Conservation (phyloP, 257 asterid species). For the Euphrasia confusa region DNA sequence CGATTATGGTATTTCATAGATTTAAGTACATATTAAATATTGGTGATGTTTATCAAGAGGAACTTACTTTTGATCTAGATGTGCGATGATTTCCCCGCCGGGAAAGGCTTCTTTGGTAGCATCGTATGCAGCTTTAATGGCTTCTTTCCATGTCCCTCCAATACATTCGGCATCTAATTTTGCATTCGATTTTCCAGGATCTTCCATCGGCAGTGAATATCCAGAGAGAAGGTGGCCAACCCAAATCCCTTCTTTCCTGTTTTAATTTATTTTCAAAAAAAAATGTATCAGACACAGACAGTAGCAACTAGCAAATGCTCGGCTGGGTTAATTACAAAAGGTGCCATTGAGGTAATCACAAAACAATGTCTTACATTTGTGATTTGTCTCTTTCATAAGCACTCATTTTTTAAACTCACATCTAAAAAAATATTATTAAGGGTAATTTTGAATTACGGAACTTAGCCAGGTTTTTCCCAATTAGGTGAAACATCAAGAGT, state of each 20-base stretch:
- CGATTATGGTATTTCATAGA: neutral
- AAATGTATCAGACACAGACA: neutral
- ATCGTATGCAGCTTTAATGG: slow-evolving; percentile 71
- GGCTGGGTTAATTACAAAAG: neutral
- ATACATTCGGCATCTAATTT: slow-evolving; percentile 41
- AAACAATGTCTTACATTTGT: no score
- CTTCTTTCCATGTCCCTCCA: slow-evolving; percentile 89
- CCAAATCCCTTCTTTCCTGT: slow-evolving; percentile 73
- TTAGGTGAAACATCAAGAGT: no score
- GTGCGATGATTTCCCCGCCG: slow-evolving; percentile 77
- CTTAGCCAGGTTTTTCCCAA: no score
- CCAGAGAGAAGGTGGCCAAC: slow-evolving; percentile 95
- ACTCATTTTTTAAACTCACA: no score
- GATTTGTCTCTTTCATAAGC: neutral
- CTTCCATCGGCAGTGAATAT: slow-evolving; percentile 92
- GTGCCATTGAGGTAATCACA: neutral
- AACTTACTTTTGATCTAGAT: slow-evolving; percentile 93
- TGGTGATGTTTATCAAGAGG: neutral
- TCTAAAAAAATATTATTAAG: no score
- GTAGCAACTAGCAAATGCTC: neutral
- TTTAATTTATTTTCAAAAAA: slow-evolving; percentile 7
- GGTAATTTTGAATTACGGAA: no score
- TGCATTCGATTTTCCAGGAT: slow-evolving; percentile 63
- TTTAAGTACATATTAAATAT: neutral
- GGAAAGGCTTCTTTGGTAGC: slow-evolving; percentile 85